A percentile compares a stretch with the other conserved stretches of the same genome.
Conservation (phyloP, 805 yeast genomes). For the Teunomyces atbi region DNA sequence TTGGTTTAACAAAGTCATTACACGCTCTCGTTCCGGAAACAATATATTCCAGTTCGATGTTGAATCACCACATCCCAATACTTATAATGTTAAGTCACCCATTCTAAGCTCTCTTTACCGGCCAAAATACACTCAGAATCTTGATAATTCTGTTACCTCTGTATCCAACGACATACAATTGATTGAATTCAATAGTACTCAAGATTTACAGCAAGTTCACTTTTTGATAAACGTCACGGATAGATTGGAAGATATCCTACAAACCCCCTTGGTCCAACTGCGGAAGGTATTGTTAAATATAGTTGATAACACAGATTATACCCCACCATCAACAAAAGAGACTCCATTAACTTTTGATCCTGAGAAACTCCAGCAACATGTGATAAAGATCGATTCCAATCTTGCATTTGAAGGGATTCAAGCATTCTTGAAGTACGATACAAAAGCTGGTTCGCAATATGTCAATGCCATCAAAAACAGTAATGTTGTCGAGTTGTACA, state of each 20-base stretch:
- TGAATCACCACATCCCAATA: constrained; percentile 9
- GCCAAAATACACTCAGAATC: constrained; percentile 17
- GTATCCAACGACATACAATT: constrained; percentile 17
- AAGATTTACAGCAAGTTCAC: constrained; percentile 17
- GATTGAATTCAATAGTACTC: constrained; percentile 19
- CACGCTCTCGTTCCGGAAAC: constrained; percentile 18
- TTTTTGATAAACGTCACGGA: constrained; percentile 22
- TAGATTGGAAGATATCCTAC: constrained; percentile 15
- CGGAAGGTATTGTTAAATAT: constrained; percentile 31
- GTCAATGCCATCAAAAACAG: constrained; percentile 30
- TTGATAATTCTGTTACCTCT: constrained; percentile 4
- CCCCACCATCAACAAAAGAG: constrained; percentile 34
- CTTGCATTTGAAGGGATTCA: constrained; percentile 28
- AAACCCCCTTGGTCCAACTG: not conserved
- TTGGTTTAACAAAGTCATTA: constrained; percentile 29
- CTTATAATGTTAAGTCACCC: constrained; percentile 27
- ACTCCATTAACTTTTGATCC: constrained; percentile 22
- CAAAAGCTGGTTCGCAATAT: constrained; percentile 30
- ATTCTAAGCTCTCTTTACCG: constrained; percentile 25
- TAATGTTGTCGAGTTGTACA: constrained; percentile 34
- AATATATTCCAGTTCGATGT: constrained; percentile 19
- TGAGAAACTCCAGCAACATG: constrained; percentile 17
- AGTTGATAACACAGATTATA: constrained; percentile 37
- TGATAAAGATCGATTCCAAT: constrained; percentile 32
- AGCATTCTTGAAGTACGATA: constrained; percentile 28